Conservation (phyloP, 495 filamentous ascomycete species). For the Tuber indicum region DNA sequence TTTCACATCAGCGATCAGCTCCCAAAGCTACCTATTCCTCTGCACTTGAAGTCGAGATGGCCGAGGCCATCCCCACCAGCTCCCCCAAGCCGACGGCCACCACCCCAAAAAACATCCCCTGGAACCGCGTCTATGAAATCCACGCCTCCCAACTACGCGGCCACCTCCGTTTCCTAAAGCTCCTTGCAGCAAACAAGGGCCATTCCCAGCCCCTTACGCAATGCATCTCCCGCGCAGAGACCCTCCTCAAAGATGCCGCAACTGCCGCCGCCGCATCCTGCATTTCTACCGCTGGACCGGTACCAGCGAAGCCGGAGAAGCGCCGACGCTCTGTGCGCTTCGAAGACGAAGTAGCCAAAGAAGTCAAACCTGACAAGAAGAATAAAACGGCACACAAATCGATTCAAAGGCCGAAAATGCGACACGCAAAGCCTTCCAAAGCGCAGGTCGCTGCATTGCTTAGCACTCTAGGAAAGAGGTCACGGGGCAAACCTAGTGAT, state of each 20-base stretch:
- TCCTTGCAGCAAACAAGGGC: not conserved
- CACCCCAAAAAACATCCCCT: not conserved
- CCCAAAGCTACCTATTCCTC: not conserved
- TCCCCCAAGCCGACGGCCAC: not conserved
- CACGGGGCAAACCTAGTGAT: not conserved
- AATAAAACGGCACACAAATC: not conserved
- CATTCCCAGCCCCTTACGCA: not conserved
- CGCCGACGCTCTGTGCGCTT: not conserved
- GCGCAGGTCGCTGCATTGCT: not conserved
- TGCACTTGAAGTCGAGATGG: not conserved
- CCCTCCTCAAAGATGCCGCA: not conserved
- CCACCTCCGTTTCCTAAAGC: not conserved
- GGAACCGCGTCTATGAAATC: not conserved
- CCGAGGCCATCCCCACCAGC: not conserved
- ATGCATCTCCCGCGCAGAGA: conserved; percentile 1
- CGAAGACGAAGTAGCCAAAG: not conserved
- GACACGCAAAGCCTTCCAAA: not conserved
- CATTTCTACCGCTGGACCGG: not conserved
- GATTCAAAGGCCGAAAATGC: not conserved
- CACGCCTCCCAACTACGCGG: not conserved
- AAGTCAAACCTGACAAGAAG: not conserved
- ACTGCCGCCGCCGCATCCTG: not conserved
- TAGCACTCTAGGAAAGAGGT: not conserved
- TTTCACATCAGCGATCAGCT: not conserved
- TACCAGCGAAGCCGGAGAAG: not conserved